Conservation (phyloP, 176 grass and related monocot genomes). For the Canna indica region DNA sequence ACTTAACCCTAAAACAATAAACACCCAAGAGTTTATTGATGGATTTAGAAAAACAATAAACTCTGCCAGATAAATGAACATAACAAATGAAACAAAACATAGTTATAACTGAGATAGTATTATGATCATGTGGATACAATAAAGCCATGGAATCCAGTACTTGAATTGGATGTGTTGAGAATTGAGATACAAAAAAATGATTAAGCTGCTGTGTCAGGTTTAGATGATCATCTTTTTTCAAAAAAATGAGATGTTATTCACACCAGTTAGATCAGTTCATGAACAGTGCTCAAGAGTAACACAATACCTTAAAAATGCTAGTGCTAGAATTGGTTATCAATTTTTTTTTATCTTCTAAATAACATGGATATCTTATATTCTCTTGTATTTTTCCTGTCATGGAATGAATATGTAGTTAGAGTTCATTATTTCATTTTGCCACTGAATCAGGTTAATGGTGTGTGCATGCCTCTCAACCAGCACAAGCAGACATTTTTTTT, state of each 20-base stretch:
- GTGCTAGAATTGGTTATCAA: neutral
- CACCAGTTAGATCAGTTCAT: neutral
- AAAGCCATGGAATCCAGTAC: too few relatives aligned
- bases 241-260: neutral
- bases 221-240: too few relatives aligned
- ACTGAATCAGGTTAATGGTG: conserved; percentile 24
- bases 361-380: neutral
- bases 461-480: conserved; percentile 28
- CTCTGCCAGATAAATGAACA: too few relatives aligned
- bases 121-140: too few relatives aligned
- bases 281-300: neutral
- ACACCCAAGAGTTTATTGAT: too few relatives aligned
- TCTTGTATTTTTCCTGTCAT: neutral
- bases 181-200: too few relatives aligned
- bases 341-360: neutral
- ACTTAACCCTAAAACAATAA: too few relatives aligned
- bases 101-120: too few relatives aligned
- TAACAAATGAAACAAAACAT: too few relatives aligned
- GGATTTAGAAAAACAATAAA: too few relatives aligned
- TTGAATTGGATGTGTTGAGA: too few relatives aligned
- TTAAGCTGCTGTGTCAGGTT: too few relatives aligned
- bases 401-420: neutral
- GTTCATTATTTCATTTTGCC: neutral
- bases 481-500: conserved; percentile 29
- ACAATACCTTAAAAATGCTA: neutral